Evolutionary conservation across 306 rosid genomes (phyloP), one percentile per base, ranked within the genome.

Genomic region (Pterocarpus santalinus): DNA sequence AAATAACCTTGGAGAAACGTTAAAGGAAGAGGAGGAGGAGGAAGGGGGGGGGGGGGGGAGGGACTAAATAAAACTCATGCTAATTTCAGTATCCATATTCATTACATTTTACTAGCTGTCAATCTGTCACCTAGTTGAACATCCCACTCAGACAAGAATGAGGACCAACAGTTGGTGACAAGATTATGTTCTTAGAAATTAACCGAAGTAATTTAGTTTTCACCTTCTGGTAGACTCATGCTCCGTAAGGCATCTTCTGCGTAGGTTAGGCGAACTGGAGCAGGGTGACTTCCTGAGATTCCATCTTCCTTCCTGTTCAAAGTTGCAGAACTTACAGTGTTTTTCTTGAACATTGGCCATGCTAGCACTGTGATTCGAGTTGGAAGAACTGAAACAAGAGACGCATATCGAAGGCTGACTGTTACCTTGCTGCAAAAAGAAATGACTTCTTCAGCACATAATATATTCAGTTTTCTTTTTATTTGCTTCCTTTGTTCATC

Each of bases 161-260:
- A 28, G 53, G 77, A 61, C 69, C 44, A 57, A 47, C 38, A 13
- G 3, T 44, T 3, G 52, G 69, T 17, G 67, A 69, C 13, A 28
- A 11, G 2, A 11, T 63, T 30, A 14, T 41, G 73, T 14, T 76
- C 11, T 51, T 12, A 30, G 8, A 72, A 83, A 55, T 55, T 63
- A 78, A 69, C 82, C 34, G 30, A 80, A 76, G 67, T 46, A 57
- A 85, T 82, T 62, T 30, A 76, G 47, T 55, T 65, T 72, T 51
- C 78, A 92, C 99, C 99, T 93, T 88, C 97, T 3, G 92, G 97
- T 76, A 92, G 85, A 88, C 99, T 96, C 94, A 84, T 86, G 71
- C 86, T 88, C 84, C 89, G 90, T 61, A 96, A 85, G 82, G 99
- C 97, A 67, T 92, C 97, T 85, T 96, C 99, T 7, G 98, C 99